Evolutionary conservation across 345 rosid genomes (phyloP).

Genomic region (Garcia nutans): DNA sequence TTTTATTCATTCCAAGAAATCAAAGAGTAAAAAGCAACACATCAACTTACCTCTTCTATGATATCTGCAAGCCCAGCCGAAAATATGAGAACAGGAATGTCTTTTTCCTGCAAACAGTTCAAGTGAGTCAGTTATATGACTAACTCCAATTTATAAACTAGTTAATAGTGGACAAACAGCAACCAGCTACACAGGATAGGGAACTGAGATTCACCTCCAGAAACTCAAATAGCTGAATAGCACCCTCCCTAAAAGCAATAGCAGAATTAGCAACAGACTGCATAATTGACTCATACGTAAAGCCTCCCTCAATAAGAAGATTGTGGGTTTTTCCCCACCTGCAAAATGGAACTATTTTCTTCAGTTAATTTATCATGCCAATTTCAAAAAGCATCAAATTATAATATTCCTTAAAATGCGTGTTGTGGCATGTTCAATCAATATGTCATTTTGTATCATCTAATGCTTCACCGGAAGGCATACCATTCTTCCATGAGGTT

Average conservation of each 20-base stretch:
- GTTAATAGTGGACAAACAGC: not conserved
- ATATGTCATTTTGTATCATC: not conserved
- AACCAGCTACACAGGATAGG: not conserved
- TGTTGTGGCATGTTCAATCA: not conserved
- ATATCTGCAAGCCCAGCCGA: conserved; percentile 98
- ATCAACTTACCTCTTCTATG: conserved; percentile 73
- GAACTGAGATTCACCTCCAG: conserved; percentile 58
- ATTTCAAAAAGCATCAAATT: not conserved
- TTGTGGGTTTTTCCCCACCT: conserved; percentile 91
- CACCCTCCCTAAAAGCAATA: conserved; percentile 85
- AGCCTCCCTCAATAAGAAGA: conserved; percentile 89
- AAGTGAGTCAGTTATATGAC: conserved; percentile 5
- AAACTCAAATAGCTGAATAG: conserved; percentile 61
- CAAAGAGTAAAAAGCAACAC: not conserved
- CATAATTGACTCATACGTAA: conserved; percentile 67
- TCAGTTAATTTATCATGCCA: not conserved
- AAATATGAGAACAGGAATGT: conserved; percentile 75
- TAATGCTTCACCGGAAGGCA: not conserved
- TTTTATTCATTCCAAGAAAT: not conserved
- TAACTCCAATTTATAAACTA: not conserved
- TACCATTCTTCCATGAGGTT: conserved; percentile 97
- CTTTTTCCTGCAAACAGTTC: conserved; percentile 51
- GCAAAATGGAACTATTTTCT: conserved; percentile 11
- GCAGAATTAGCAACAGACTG: conserved; percentile 59
- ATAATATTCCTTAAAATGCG: conserved; percentile 1